Evolutionary conservation across 768 basidiomycete genomes (phyloP), one percentile per base, ranked within the genome.

Genomic region (Galerina marginata): DNA sequence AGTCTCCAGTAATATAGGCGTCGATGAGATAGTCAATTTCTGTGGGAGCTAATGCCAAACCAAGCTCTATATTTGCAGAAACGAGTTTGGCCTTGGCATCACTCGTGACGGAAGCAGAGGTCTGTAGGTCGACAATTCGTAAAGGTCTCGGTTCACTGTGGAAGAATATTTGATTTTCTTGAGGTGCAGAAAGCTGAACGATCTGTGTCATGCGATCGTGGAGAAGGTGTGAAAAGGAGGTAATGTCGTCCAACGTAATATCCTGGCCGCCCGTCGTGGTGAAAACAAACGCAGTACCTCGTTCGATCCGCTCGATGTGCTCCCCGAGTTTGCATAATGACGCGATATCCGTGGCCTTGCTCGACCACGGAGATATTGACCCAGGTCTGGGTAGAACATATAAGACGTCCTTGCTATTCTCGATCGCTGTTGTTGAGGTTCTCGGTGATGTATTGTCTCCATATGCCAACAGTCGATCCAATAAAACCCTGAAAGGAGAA

Each of bases 361-460:
- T 96, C 5, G 96, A 98, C 97, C 97, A 99, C 2, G 97, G 96
- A 4, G 96, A 98, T 68, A 99, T 90, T 3, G 96, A 95, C 3
- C 96, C 96, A 7, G 87, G 82, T 59, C 96, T 79, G 10, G 96
- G 96, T 6, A 91, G 77, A 42, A 97, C 87, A 71, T 87, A 96
- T 43, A 87, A 75, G 10, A 88, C 77, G 50, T 85, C 84, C 26
- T 62, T 64, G 9, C 70, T 70, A 15, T 70, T 68, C 52, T 57
- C 26, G 47, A 49, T 40, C 20, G 78, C 69, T 26, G 73, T 69
- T 20, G 71, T 63, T 10, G 71, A 62, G 0, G 88, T 88, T 6
- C 67, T 74, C 3, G 78, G 71, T 3, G 87, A 73, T 3, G 82
- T 77, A 61, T 85, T 75, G 72, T 96, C 92, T 6, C 97, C 97